Percentiles rank a stretch among this genome's conserved stretches.
phyloP scores from a whole-genome alignment of 768 basidiomycete species.

The Lactarius pseudohatsudake region DNA sequence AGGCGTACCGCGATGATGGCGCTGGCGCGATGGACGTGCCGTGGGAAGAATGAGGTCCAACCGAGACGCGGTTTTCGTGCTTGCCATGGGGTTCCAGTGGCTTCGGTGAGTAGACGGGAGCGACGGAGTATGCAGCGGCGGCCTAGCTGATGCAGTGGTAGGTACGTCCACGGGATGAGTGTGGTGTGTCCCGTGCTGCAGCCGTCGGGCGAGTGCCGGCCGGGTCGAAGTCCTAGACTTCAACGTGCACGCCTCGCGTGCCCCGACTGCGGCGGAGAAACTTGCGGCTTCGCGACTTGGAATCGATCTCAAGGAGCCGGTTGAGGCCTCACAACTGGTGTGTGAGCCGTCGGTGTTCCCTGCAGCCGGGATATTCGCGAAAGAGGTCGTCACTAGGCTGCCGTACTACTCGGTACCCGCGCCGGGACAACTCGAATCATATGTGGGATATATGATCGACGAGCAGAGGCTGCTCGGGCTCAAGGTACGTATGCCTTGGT shows the following conservation, averaged over 20 bases:
- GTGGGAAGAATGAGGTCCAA: no score
- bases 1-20: no score
- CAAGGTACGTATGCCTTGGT: slow-evolving; percentile 20
- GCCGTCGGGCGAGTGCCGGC: slow-evolving; percentile 18
- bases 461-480: slow-evolving; percentile 39
- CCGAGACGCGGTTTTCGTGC: no score
- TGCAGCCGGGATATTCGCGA: slow-evolving; percentile 31
- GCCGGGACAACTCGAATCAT: slow-evolving; percentile 25
- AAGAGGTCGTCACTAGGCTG: slow-evolving; percentile 33
- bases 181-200: slow-evolving; percentile 35
- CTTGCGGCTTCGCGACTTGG: slow-evolving; percentile 4
- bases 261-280: slow-evolving; percentile 10
- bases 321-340: slow-evolving; percentile 8
- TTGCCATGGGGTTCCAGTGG: no score
- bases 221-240: slow-evolving; percentile 36
- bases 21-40: no score
- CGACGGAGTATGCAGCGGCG: no score
- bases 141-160: no score
- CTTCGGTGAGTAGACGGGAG: no score
- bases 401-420: slow-evolving; percentile 32
- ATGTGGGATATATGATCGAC: slow-evolving; percentile 42
- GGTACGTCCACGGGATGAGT: slow-evolving; percentile 39
- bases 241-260: slow-evolving; percentile 31
- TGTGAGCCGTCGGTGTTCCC: slow-evolving; percentile 13
- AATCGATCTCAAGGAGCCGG: neutral